phyloP scores from a whole-genome alignment of 2,329 filamentous ascomycete genomes.

The Exophiala sideris region DNA sequence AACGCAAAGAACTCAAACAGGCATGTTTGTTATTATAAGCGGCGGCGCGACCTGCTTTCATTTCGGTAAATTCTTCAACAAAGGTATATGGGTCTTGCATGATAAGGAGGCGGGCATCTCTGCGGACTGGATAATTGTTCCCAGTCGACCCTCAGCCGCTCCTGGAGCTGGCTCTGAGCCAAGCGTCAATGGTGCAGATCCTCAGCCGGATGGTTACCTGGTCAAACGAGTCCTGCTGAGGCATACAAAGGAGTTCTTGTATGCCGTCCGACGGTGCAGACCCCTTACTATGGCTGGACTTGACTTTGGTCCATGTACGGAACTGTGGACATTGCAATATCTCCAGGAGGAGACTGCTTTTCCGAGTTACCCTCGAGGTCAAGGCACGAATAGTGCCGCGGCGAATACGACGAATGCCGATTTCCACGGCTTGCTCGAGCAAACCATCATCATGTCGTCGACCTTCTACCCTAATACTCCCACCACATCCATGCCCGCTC shows the following conservation, averaged over 20 bases:
- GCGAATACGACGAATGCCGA: constrained; percentile 64
- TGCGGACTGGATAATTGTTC: constrained; percentile 36
- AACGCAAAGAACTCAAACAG: constrained; percentile 45
- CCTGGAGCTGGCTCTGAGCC: constrained; percentile 3
- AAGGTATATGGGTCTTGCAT: constrained; percentile 52
- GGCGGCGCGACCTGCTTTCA: constrained; percentile 88
- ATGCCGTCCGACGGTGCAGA: constrained; percentile 1
- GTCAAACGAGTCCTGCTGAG: neutral
- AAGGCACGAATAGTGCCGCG: constrained; percentile 47
- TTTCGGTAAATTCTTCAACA: constrained; percentile 83
- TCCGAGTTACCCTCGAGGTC: neutral
- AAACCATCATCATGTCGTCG: constrained; percentile 52
- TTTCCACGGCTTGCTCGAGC: constrained; percentile 62
- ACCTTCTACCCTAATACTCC: neutral
- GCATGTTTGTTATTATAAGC: constrained; percentile 62
- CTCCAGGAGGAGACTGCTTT: constrained; percentile 40
- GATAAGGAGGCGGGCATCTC: constrained; percentile 26
- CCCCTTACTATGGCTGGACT: constrained; percentile 52
- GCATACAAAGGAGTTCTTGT: neutral
- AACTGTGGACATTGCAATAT: constrained; percentile 74
- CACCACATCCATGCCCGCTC: neutral
- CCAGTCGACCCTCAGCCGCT: constrained; percentile 6
- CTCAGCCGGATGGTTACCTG: constrained; percentile 2
- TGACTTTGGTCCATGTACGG: constrained; percentile 64
- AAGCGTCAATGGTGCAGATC: neutral